Conservation (phyloP, 148 eudicot genomes). For the Polygonum maritimum region DNA sequence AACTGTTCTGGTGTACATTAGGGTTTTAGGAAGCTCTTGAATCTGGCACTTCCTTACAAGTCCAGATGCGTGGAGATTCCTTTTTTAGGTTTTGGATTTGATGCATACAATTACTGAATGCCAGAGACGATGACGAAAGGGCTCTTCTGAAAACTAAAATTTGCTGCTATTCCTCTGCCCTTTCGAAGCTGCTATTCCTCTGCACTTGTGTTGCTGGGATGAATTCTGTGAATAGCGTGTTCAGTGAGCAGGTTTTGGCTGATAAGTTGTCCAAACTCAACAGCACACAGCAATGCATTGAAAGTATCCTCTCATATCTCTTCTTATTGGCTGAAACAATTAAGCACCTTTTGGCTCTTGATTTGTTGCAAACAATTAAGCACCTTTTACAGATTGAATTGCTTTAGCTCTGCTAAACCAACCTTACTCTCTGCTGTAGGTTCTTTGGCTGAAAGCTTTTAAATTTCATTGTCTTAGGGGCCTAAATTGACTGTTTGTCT, state of each 20-base stretch:
- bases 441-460: neutral
- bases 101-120: neutral
- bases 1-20: neutral
- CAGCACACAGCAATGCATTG: slow-evolving; percentile 83
- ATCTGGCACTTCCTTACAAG: neutral
- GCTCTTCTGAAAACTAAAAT: neutral
- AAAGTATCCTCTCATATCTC: slow-evolving; percentile 57
- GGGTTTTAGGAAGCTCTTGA: slow-evolving; percentile 6
- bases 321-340: neutral
- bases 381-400: neutral
- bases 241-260: slow-evolving; percentile 66
- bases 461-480: neutral
- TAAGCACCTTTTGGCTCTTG: neutral
- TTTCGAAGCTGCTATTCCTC: neutral
- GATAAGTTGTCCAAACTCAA: slow-evolving; percentile 93
- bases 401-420: neutral
- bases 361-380: neutral
- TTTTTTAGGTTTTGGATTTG: slow-evolving; percentile 4
- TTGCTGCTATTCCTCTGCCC: neutral
- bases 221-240: slow-evolving; percentile 91
- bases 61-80: neutral
- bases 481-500: neutral
- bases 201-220: slow-evolving; percentile 45
- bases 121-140: neutral
- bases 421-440: neutral